Conservation (phyloP, 495 filamentous ascomycete genomes). For the Lasiosphaeris hirsuta region DNA sequence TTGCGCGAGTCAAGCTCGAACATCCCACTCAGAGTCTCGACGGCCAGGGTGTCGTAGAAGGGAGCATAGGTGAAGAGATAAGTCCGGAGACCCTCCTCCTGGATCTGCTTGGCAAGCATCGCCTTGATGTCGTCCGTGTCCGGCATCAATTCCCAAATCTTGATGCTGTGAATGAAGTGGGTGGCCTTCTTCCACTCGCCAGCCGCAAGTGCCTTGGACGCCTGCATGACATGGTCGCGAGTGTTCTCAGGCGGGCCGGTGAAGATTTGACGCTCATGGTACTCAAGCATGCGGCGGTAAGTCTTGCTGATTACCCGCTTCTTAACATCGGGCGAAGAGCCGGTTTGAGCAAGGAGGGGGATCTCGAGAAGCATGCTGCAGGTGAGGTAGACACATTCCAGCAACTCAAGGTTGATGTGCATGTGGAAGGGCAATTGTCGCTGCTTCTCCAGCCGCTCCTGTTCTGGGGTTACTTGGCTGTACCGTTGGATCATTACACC, state of each 20-base stretch:
- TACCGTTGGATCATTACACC: slow-evolving; percentile 97
- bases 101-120: slow-evolving; percentile 95
- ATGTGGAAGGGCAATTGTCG: slow-evolving; percentile 98
- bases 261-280: slow-evolving; percentile 99
- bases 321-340: slow-evolving; percentile 93
- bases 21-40: slow-evolving; percentile 83
- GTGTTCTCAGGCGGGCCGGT: slow-evolving; percentile 98
- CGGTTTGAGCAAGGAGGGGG: slow-evolving; percentile 91
- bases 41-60: slow-evolving; percentile 94
- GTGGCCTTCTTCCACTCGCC: slow-evolving; percentile 98
- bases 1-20: slow-evolving; percentile 91
- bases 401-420: slow-evolving; percentile 98
- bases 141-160: slow-evolving; percentile 98
- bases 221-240: slow-evolving; percentile 97
- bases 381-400: slow-evolving; percentile 97
- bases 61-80: slow-evolving; percentile 99
- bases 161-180: slow-evolving; percentile 89
- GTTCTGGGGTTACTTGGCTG: slow-evolving; percentile 91
- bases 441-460: slow-evolving; percentile 93
- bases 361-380: slow-evolving; percentile 99
- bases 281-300: slow-evolving; percentile 97
- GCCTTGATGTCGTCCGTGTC: slow-evolving; percentile 85
- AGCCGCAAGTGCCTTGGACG: slow-evolving; percentile 90
- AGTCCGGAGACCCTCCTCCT: slow-evolving; percentile 95
- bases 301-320: slow-evolving; percentile 99